These are phyloP conservation scores for Aphanoascus verrucosus DNA, from an alignment of 2,329 filamentous ascomycete genomes.

Conservation along the genomic window DNA sequence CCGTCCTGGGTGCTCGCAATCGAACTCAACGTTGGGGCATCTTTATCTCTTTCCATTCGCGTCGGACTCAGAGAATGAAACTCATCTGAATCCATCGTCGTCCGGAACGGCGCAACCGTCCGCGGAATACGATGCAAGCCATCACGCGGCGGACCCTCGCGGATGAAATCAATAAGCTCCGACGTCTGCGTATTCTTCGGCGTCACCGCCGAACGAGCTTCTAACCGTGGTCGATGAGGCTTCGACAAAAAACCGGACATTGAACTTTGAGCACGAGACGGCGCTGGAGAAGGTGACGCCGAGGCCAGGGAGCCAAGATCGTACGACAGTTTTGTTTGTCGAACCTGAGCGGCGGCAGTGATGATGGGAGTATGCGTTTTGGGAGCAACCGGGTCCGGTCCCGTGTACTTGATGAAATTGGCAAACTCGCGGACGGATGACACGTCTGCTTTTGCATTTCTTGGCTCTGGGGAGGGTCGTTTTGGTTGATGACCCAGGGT, in stretches of 20 bases:
- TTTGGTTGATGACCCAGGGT: conserved; percentile 9
- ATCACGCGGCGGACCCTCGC: conserved; percentile 62
- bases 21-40: conserved; percentile 29
- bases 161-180: conserved; percentile 91
- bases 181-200: conserved; percentile 58
- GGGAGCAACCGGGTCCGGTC: conserved; percentile 39
- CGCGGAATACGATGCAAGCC: conserved; percentile 64
- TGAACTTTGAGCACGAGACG: conserved; percentile 18
- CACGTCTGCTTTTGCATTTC: conserved; percentile 60
- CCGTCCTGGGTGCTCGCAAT: conserved; percentile 40
- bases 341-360: not conserved
- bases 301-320: not conserved
- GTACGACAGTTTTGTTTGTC: not conserved
- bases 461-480: conserved; percentile 37
- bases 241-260: conserved; percentile 8
- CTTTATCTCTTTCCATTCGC: conserved; percentile 21
- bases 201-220: conserved; percentile 61
- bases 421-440: conserved; percentile 75
- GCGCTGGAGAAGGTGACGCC: conserved; percentile 13
- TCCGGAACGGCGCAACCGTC: conserved; percentile 72
- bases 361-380: conserved; percentile 6
- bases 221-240: conserved; percentile 41
- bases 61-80: conserved; percentile 30
- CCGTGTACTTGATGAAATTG: conserved; percentile 79
- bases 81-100: conserved; percentile 78